A percentile compares a stretch with the other conserved stretches of the same genome.
These are phyloP conservation scores for Toxicodendron radicans DNA, from an alignment of 345 rosid species.

Conservation along the genomic window DNA sequence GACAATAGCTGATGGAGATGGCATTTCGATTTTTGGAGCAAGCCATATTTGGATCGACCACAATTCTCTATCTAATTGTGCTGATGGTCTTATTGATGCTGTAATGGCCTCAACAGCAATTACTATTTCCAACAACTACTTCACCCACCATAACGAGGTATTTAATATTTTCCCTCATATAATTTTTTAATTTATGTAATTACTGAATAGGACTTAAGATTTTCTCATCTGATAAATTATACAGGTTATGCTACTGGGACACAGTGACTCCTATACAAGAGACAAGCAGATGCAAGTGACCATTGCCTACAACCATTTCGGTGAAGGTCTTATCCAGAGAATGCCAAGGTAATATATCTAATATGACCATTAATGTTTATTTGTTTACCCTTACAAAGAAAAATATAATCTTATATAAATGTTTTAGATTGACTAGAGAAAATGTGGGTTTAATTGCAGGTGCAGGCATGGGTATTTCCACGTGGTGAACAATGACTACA, in stretches of 20 bases:
- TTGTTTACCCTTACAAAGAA: background rate
- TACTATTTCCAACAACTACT: conserved; percentile 68
- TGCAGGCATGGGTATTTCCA: conserved; percentile 98
- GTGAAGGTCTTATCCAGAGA: conserved; percentile 96
- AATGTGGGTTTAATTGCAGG: conserved; percentile 38
- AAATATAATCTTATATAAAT: background rate
- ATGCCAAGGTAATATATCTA: conserved; percentile 70
- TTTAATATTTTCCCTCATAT: background rate
- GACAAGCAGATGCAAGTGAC: conserved; percentile 97
- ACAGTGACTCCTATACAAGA: conserved; percentile 82
- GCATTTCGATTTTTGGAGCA: conserved; percentile 66
- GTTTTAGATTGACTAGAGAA: background rate
- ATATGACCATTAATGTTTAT: background rate
- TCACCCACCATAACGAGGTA: conserved; percentile 81
- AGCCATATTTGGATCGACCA: conserved; percentile 96
- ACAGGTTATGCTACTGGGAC: conserved; percentile 94
- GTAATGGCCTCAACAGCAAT: conserved; percentile 72
- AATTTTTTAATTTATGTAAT: background rate
- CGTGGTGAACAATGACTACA: conserved; percentile 97
- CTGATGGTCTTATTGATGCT: conserved; percentile 81
- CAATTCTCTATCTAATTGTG: conserved; percentile 77
- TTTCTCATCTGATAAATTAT: background rate
- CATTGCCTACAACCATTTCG: conserved; percentile 96
- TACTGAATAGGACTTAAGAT: background rate
- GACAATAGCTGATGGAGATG: conserved; percentile 83